Evolutionary conservation across 345 rosid genomes (phyloP), one percentile per base, ranked within the genome.

Genomic region (Boechera retrofracta): DNA sequence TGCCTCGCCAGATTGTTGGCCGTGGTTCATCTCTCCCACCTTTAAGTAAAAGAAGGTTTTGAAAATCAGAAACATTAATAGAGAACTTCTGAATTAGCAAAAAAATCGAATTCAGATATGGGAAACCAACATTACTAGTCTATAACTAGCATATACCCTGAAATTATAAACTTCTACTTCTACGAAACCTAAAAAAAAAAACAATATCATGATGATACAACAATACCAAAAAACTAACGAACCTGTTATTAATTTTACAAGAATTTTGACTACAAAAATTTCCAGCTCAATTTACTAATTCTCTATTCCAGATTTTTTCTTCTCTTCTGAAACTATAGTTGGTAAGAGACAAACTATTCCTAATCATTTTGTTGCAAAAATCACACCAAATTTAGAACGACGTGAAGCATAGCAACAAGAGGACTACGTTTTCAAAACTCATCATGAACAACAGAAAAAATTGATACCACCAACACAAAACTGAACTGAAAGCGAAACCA

Each of bases 11-110:
- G 89, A 80, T 54, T 86, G 86, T 69, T 79, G 83, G 58, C 82
- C 85, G 67, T 82, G 87, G 60, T 82, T 89, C 95, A 85, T 88
- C 74, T 75, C 80, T 71, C 65, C 71, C 79, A 63, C 63, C 57
- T 67, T 5, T 0, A 62, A 35, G 2, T 12, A 38, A 28, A 49
- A 48, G 24, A 67, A 54, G 11, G 10, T 10, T 16, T 67, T 31
- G 55, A 49, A 60, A 68, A 49, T 12, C 33, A 10, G 63, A 49
- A 61, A 29, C 44, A 60, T 59, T 21, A 5, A 8, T 51, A 61
- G 3, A 69, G 29, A 41, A 39, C 44, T 10, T 58, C 54, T 45
- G 18, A 60, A 21, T 47, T 58, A 16, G 28, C 53, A 26, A 31
- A 67, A 65, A 33, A 12, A 66, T 7, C 36, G 2, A 33, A 76